Conservation (phyloP, 495 filamentous ascomycete genomes). For the Trichoderma orchidacearum region DNA sequence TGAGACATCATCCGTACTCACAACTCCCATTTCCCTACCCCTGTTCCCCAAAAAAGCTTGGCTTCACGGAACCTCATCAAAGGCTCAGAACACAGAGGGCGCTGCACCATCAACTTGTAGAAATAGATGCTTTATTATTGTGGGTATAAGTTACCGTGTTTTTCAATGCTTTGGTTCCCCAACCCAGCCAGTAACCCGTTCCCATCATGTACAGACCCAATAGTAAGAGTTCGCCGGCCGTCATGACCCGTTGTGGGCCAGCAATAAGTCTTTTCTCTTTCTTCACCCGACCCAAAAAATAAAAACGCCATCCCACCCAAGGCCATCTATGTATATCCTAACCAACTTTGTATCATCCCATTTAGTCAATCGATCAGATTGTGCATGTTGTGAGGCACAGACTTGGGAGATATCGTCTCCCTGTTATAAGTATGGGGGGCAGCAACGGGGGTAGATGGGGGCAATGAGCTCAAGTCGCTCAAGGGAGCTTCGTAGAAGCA, state of each 20-base stretch:
- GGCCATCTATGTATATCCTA: background rate
- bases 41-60: too few species aligned
- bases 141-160: background rate
- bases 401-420: slow-evolving; percentile 27
- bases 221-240: too few species aligned
- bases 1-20: too few species aligned
- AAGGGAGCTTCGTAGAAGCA: slow-evolving; percentile 6
- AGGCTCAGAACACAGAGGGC: too few species aligned
- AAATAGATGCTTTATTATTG: background rate
- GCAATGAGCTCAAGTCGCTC: slow-evolving; percentile 6
- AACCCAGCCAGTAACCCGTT: background rate
- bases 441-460: background rate
- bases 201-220: background rate
- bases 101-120: background rate
- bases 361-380: slow-evolving; percentile 22
- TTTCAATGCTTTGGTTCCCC: background rate
- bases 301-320: background rate
- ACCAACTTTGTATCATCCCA: background rate
- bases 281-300: background rate
- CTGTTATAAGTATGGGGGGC: background rate
- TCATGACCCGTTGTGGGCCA: background rate
- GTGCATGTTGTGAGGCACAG: slow-evolving; percentile 26
- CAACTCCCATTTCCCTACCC: too few species aligned
- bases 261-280: background rate
- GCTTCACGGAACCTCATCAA: too few species aligned